These are phyloP conservation scores for Fremontodendron californicum DNA, from an alignment of 345 rosid species.

Conservation along the genomic window DNA sequence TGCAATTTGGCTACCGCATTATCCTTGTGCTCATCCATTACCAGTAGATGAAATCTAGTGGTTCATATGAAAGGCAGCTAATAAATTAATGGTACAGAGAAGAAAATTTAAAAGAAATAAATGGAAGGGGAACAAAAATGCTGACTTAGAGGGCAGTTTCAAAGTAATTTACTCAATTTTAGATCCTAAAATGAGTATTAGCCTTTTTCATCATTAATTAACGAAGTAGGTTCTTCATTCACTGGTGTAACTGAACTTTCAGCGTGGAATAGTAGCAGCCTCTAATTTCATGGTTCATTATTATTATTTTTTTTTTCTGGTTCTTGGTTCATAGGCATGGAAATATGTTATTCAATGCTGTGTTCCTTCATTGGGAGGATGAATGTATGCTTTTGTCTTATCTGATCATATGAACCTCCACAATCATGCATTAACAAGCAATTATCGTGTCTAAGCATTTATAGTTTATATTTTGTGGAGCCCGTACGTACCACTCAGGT, in stretches of 20 bases:
- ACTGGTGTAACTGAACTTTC: too few relatives aligned
- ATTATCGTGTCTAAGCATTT: neutral
- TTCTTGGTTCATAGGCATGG: neutral
- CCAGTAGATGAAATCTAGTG: neutral
- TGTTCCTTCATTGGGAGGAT: neutral
- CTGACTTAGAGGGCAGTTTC: neutral
- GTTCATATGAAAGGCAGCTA: neutral
- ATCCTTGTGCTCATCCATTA: neutral
- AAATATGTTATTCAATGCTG: neutral
- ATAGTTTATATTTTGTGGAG: neutral
- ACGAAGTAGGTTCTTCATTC: too few relatives aligned
- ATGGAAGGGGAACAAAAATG: neutral
- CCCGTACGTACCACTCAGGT: neutral
- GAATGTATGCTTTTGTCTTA: neutral
- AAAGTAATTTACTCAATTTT: neutral
- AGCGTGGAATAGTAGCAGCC: too few relatives aligned
- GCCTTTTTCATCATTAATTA: too few relatives aligned
- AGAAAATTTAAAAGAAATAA: neutral
- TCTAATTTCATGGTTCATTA: too few relatives aligned
- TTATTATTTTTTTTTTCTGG: too few relatives aligned
- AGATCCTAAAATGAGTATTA: too few relatives aligned
- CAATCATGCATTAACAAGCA: neutral
- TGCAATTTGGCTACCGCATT: neutral
- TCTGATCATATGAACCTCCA: neutral
- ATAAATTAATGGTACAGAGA: too few relatives aligned